Evolutionary conservation across 306 rosid species (phyloP), one percentile per base, ranked within the genome.

Genomic region (Vigna nakashimae): DNA sequence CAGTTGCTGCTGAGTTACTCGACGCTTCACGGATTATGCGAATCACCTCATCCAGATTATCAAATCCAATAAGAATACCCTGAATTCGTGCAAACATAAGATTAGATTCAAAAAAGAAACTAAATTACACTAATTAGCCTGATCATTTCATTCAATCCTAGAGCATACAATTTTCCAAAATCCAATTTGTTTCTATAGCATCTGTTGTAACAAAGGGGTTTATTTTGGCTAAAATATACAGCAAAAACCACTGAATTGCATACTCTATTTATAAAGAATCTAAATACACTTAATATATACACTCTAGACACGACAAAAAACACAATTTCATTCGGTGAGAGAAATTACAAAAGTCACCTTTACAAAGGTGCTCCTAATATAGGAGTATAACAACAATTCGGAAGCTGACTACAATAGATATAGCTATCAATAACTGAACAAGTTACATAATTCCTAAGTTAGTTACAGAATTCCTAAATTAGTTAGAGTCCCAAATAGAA

Each of bases 1-100:
- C 85, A 36, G 87, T 81, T 66, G 97, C 97, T 10, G 42, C 51
- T 11, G 91, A 85, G 82, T 91, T 90, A 85, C 98, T 95, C 3
- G 97, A 86, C 67, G 98, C 88, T 82, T 82, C 90, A 53, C 91
- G 89, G 69, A 91, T 73, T 69, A 88, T 81, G 71, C 32, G 83
- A 82, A 95, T 92, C 73, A 92, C 99, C 62, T 69, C 87, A 71
- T 95, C 93, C 86, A 95, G 69, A 91, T 92, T 95, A 84, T 86
- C 94, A 74, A 95, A 96, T 82, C 96, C 99, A 28, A 84, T 82
- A 72, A 88, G 86, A 73, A 95, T 95, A 75, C 99, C 99, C 99
- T 95, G 59, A 45, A 72, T 80, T 63, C 34, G 68, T 5, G 78
- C 65, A 79, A 24, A 82, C 43, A 53, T n/a, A 72, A 20, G 57